Percentiles rank a stretch among this genome's conserved stretches.
These are phyloP conservation scores for Bassia scoparia DNA, from an alignment of 148 eudicot genomes.

Conservation along the genomic window DNA sequence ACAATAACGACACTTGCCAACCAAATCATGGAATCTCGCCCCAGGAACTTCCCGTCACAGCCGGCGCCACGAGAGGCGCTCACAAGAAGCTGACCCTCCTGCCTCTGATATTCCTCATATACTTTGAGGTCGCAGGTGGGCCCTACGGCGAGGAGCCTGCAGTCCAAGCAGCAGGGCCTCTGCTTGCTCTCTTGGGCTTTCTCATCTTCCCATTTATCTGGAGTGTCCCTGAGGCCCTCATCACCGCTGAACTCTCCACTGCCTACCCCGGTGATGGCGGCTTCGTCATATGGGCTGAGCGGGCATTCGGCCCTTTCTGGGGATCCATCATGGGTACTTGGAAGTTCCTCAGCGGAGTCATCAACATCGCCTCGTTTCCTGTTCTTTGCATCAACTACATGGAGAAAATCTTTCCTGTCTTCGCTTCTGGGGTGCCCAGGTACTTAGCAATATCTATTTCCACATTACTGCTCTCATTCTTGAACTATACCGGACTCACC, in stretches of 20 bases:
- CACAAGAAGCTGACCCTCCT: constrained; percentile 13
- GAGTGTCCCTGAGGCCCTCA: constrained; percentile 41
- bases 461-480: constrained; percentile 27
- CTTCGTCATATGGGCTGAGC: constrained; percentile 40
- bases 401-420: constrained; percentile 27
- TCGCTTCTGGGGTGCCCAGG: constrained; percentile 31
- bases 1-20: too few species aligned
- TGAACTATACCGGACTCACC: constrained; percentile 36
- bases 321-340: constrained; percentile 41
- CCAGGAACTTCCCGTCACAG: too few species aligned
- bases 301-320: constrained; percentile 40
- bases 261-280: constrained; percentile 44
- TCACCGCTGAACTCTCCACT: constrained; percentile 47
- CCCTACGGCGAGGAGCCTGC: constrained; percentile 40
- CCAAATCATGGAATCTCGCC: too few species aligned
- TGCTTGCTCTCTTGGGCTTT: constrained; percentile 33
- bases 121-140: constrained; percentile 42
- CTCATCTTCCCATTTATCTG: constrained; percentile 39
- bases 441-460: constrained; percentile 22
- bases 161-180: constrained; percentile 33
- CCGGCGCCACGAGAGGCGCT: too few species aligned
- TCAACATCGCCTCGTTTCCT: constrained; percentile 41
- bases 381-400: constrained; percentile 39
- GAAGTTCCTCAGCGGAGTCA: constrained; percentile 41
- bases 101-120: constrained; percentile 38